Percentiles rank a stretch among this genome's conserved stretches.
Evolutionary conservation across 1,139 yeast genomes (phyloP).

Genomic region (Citeromyces hawaiiensis): DNA sequence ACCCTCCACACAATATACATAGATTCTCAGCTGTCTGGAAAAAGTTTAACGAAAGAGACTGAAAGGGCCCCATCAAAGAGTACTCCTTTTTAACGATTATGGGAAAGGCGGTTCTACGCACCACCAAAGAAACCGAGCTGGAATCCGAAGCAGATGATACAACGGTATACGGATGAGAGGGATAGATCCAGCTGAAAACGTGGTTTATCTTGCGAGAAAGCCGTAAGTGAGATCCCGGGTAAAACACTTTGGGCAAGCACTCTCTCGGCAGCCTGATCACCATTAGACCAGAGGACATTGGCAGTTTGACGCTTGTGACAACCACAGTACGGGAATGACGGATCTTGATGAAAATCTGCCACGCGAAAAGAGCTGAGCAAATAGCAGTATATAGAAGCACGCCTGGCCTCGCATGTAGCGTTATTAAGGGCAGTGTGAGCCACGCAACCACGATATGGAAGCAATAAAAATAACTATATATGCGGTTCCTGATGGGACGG

Average conservation of each 20-base stretch:
- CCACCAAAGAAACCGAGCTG: conserved; percentile 24
- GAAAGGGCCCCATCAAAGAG: conserved; percentile 13
- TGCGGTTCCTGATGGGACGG: conserved; percentile 34
- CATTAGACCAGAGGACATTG: conserved; percentile 11
- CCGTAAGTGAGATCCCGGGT: conserved; percentile 7
- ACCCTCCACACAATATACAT: conserved; percentile 67
- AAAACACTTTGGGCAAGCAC: conserved; percentile 17
- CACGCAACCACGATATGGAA: conserved; percentile 61
- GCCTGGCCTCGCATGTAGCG: conserved; percentile 67
- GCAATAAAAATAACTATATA: conserved; percentile 48
- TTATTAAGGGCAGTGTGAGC: conserved; percentile 44
- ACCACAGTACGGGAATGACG: conserved; percentile 22
- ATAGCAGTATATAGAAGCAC: conserved; percentile 33
- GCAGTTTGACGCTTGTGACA: conserved; percentile 23
- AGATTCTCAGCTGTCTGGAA: conserved; percentile 35
- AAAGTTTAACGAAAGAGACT: conserved; percentile 23
- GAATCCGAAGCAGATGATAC: conserved; percentile 53
- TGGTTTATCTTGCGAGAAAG: neutral
- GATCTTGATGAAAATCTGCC: conserved; percentile 24
- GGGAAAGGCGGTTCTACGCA: conserved; percentile 18
- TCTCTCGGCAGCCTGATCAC: conserved; percentile 13
- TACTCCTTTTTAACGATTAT: conserved; percentile 20
- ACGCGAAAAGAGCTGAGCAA: conserved; percentile 31
- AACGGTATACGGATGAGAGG: conserved; percentile 79
- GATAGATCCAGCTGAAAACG: conserved; percentile 10